Conservation (phyloP, 2,329 filamentous ascomycete genomes). For the Alternaria consortialis region DNA sequence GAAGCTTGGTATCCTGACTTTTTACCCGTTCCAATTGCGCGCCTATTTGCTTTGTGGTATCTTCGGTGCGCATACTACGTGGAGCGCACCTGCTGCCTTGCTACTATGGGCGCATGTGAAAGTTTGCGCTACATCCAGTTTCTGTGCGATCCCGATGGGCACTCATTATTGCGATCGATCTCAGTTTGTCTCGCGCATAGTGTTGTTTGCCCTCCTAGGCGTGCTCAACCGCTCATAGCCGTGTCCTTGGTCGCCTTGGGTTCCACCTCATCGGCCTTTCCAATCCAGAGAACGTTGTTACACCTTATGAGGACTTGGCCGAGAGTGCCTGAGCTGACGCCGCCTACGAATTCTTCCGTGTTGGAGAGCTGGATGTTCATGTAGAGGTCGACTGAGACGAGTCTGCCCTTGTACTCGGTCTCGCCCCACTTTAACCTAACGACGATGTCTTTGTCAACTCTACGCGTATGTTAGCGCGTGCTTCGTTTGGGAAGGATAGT, state of each 20-base stretch:
- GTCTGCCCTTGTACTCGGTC: slow-evolving; percentile 93
- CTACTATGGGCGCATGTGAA: not conserved
- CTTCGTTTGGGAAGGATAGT: not conserved
- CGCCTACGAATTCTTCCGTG: slow-evolving; percentile 91
- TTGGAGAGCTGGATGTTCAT: slow-evolving; percentile 97
- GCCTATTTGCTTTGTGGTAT: slow-evolving; percentile 25
- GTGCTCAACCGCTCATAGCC: slow-evolving; percentile 52
- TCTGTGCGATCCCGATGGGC: not conserved
- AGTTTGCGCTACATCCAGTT: not conserved
- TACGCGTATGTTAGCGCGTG: slow-evolving; percentile 47
- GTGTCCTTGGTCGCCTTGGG: slow-evolving; percentile 54
- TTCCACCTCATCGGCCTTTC: slow-evolving; percentile 59
- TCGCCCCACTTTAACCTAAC: slow-evolving; percentile 98
- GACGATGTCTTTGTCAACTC: slow-evolving; percentile 87
- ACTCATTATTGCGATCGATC: not conserved
- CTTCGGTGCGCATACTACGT: slow-evolving; percentile 14
- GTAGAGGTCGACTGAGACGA: slow-evolving; percentile 95
- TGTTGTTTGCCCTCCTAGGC: not conserved
- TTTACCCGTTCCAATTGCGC: slow-evolving; percentile 15
- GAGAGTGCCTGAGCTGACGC: slow-evolving; percentile 82
- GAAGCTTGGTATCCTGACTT: slow-evolving; percentile 16
- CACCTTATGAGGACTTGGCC: slow-evolving; percentile 96
- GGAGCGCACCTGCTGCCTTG: slow-evolving; percentile 9
- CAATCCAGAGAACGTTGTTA: slow-evolving; percentile 98
- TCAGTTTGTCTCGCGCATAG: slow-evolving; percentile 4